Percentiles rank a stretch among this genome's conserved stretches.
Conservation (phyloP, 768 basidiomycete genomes). For the Kwoniella sp. region DNA sequence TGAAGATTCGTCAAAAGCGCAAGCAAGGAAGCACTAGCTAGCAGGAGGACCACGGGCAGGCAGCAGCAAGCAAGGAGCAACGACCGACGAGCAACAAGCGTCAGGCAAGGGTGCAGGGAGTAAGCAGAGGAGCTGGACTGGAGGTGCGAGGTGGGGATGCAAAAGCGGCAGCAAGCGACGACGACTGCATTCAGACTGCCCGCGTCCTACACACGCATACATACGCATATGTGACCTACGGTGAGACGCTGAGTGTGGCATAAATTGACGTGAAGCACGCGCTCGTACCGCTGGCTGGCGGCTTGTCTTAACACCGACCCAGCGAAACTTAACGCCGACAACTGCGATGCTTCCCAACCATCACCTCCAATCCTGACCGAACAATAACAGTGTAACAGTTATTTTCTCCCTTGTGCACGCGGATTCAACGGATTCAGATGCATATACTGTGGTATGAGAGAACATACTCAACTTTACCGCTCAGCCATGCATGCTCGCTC, state of each 20-base stretch:
- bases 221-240: not conserved
- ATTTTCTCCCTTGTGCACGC: too few relatives aligned
- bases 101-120: not conserved
- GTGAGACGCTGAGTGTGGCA: constrained; percentile 9
- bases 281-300: too few relatives aligned
- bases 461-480: too few relatives aligned
- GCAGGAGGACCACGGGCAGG: not conserved
- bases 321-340: constrained; percentile 15
- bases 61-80: constrained; percentile 1
- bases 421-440: too few relatives aligned
- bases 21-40: not conserved
- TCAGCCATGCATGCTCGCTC: too few relatives aligned
- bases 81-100: not conserved
- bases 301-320: constrained; percentile 25
- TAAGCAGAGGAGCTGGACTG: too few relatives aligned
- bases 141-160: not conserved
- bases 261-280: not conserved
- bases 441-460: too few relatives aligned
- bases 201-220: too few relatives aligned
- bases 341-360: not conserved
- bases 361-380: too few relatives aligned
- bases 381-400: too few relatives aligned
- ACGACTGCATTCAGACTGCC: not conserved
- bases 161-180: not conserved
- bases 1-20: not conserved